A percentile compares a stretch with the other conserved stretches of the same genome.
Conservation (phyloP, 2,329 filamentous ascomycete species). For the Exophiala oligosperma region DNA sequence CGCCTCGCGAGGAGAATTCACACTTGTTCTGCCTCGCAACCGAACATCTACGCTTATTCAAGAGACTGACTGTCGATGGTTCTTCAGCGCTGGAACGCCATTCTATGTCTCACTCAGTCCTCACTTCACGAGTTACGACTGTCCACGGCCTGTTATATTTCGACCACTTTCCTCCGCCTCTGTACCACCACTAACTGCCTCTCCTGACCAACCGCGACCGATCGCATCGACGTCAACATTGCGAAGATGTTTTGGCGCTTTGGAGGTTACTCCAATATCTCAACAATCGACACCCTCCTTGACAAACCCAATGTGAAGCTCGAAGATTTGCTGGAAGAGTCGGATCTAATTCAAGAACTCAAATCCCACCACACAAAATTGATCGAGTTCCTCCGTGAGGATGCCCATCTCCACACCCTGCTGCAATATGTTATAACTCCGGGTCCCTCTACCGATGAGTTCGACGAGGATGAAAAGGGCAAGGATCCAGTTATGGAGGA, state of each 20-base stretch:
- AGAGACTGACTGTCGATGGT: constrained; percentile 7
- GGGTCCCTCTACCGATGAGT: constrained; percentile 52
- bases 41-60: neutral
- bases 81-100: constrained; percentile 24
- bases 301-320: constrained; percentile 93
- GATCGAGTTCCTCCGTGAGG: constrained; percentile 90
- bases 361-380: constrained; percentile 98
- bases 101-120: constrained; percentile 26
- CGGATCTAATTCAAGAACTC: constrained; percentile 93
- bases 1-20: neutral
- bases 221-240: constrained; percentile 3
- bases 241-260: constrained; percentile 99
- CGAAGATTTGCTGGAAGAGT: constrained; percentile 94
- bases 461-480: constrained; percentile 44
- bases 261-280: constrained; percentile 97
- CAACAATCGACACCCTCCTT: constrained; percentile 92
- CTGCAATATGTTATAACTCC: constrained; percentile 90
- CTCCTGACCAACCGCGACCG: neutral
- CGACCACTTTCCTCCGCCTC: constrained; percentile 7
- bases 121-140: constrained; percentile 21
- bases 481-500: constrained; percentile 27
- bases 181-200: constrained; percentile 19
- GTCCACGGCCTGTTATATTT: constrained; percentile 14
- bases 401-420: constrained; percentile 77
- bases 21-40: neutral